A percentile compares a stretch with the other conserved stretches of the same genome.
These are phyloP conservation scores for Peniophora sp. DNA, from an alignment of 1,284 basidiomycete species.

Conservation along the genomic window DNA sequence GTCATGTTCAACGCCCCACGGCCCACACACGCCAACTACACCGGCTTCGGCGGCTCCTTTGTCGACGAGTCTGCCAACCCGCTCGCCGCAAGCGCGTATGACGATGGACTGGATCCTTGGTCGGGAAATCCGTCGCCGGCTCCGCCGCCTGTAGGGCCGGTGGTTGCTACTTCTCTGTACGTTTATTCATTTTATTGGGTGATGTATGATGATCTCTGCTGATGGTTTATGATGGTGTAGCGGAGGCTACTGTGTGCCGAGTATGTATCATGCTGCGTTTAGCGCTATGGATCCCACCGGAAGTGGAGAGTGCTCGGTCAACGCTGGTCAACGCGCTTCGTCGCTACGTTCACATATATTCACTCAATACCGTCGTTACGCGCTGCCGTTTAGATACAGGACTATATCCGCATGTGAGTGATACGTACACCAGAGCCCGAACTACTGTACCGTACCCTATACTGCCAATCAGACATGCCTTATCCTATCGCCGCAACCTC, in stretches of 20 bases:
- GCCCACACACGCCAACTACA: constrained; percentile 57
- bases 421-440: too few species aligned
- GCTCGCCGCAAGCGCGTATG: constrained; percentile 67
- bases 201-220: constrained; percentile 1
- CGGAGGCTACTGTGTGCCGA: constrained; percentile 74
- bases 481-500: too few species aligned
- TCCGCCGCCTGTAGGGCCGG: constrained; percentile 47
- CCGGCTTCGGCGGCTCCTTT: constrained; percentile 62
- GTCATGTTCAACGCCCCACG: constrained; percentile 80
- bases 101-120: constrained; percentile 81
- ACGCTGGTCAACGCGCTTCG: too few species aligned
- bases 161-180: constrained; percentile 66
- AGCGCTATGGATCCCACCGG: constrained; percentile 58
- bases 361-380: too few species aligned
- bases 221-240: constrained; percentile 31
- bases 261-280: constrained; percentile 69
- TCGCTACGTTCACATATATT: too few species aligned
- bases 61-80: constrained; percentile 60
- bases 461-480: too few species aligned
- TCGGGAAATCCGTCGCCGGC: constrained; percentile 73
- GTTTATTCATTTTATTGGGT: constrained; percentile 5
- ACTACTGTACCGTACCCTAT: too few species aligned
- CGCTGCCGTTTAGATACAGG: too few species aligned
- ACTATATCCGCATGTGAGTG: too few species aligned
- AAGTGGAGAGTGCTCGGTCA: constrained; percentile 72